Conservation (phyloP, 495 filamentous ascomycete species). For the Neurospora sp. region DNA sequence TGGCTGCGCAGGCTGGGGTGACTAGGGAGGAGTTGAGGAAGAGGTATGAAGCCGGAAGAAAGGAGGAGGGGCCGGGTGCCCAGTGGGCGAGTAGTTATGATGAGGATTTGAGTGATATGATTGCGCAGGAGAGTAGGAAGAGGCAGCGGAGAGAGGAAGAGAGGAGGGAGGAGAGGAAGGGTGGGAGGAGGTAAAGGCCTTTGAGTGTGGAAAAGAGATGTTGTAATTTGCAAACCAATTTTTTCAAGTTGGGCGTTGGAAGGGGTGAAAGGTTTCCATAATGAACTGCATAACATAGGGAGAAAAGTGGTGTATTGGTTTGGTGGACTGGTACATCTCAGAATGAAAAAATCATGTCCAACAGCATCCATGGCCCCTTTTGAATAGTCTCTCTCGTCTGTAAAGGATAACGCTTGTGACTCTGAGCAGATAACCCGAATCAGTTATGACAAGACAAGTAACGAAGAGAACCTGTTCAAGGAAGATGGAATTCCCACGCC, state of each 20-base stretch:
- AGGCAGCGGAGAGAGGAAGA: constrained; percentile 79
- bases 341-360: background rate
- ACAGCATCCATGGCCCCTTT: background rate
- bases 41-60: constrained; percentile 66
- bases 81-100: constrained; percentile 60
- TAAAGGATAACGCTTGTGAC: no score
- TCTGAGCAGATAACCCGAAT: no score
- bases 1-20: constrained; percentile 62
- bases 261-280: background rate
- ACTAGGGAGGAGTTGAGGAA: constrained; percentile 45
- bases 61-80: constrained; percentile 54
- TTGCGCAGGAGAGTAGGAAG: constrained; percentile 86
- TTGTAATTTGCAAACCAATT: background rate
- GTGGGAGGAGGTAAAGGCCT: background rate
- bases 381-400: no score
- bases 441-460: no score
- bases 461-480: no score
- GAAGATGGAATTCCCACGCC: no score
- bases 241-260: background rate
- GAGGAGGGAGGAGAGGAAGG: constrained; percentile 42
- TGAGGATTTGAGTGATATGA: constrained; percentile 94
- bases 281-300: background rate
- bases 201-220: background rate
- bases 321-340: background rate
- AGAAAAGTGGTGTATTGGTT: background rate